Conservation (phyloP, 768 basidiomycete genomes). For the Hortiboletus campestris region DNA sequence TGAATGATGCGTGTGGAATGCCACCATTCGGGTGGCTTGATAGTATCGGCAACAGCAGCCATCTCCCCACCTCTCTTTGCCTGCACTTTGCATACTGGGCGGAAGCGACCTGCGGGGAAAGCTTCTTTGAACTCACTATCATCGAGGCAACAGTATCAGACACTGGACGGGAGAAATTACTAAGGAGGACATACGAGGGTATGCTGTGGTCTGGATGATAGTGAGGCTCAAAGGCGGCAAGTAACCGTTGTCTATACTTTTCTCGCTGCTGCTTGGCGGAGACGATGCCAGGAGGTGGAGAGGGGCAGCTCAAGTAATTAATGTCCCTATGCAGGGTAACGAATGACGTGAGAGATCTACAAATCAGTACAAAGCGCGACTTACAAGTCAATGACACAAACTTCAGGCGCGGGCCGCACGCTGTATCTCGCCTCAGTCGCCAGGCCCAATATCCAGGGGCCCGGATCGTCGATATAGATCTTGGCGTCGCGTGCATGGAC, state of each 20-base stretch:
- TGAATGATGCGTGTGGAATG: slow-evolving; percentile 87
- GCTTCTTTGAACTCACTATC: slow-evolving; percentile 90
- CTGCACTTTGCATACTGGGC: slow-evolving; percentile 88
- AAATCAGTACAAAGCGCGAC: slow-evolving; percentile 24
- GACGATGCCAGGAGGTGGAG: slow-evolving; percentile 72
- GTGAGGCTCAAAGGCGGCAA: slow-evolving; percentile 78
- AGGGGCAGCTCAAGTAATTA: slow-evolving; percentile 80
- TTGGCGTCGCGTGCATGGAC: slow-evolving; percentile 89
- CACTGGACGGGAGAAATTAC: not conserved
- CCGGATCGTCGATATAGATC: slow-evolving; percentile 94
- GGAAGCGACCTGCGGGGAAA: slow-evolving; percentile 88
- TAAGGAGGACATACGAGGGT: slow-evolving; percentile 48
- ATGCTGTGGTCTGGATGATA: slow-evolving; percentile 89
- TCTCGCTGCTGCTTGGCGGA: slow-evolving; percentile 80
- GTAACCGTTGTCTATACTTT: slow-evolving; percentile 68
- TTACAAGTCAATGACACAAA: slow-evolving; percentile 85
- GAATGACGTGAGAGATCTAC: slow-evolving; percentile 3
- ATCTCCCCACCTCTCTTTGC: slow-evolving; percentile 79
- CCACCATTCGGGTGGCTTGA: slow-evolving; percentile 94
- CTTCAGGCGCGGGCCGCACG: slow-evolving; percentile 71
- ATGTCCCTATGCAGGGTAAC: slow-evolving; percentile 54
- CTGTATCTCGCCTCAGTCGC: slow-evolving; percentile 83
- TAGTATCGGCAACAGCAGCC: slow-evolving; percentile 82
- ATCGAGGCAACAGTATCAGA: slow-evolving; percentile 5
- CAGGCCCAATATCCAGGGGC: slow-evolving; percentile 93